Evolutionary conservation across 768 basidiomycete species (phyloP), one percentile per base, ranked within the genome.

Genomic region (Serendipita sp.): DNA sequence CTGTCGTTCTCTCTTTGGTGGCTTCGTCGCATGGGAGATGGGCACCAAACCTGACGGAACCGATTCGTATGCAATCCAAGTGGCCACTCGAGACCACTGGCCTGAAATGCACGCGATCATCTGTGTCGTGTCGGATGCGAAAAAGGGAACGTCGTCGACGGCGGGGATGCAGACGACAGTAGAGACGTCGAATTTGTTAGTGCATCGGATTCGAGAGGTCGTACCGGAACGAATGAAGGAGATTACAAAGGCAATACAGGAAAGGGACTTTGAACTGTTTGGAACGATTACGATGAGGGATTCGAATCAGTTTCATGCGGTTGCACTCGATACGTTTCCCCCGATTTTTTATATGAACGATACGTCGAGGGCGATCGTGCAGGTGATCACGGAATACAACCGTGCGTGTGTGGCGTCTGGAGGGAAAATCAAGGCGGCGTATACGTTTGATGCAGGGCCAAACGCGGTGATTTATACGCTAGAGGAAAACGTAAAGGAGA

Each of bases 271-370:
- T 73, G 85, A 92, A 70, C 68, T 82, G 0, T 99, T 99, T 69
- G 96, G 93, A 0, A 76, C 77, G 66, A 83, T 97, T 73, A 99
- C 96, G 23, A 99, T 98, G 92, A 84, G 82, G 58, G 96, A 99
- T 74, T 95, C 92, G 63, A 99, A 99, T 77, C 88, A 91, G 77
- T 99, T 99, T 84, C 96, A 99, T 72, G 93, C 96, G 32, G 91
- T 97, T 68, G 89, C 89, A 60, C 85, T 98, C 68, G 96, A 99
- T 76, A 98, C 96, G 0, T 84, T 88, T 47, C 96, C 96, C 0
- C 96, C 96, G 47, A 98, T 98, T 75, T 98, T 99, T 75, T 99
- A 99, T 79, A 86, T 99, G 84, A 97, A 97, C 78, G 96, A 99
- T 75, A 91, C 95, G 70, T 88, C 85, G 65, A 81, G 89, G n/a